Evolutionary conservation across 2,329 filamentous ascomycete genomes (phyloP).

Genomic region (Fusarium solani-melongenae): DNA sequence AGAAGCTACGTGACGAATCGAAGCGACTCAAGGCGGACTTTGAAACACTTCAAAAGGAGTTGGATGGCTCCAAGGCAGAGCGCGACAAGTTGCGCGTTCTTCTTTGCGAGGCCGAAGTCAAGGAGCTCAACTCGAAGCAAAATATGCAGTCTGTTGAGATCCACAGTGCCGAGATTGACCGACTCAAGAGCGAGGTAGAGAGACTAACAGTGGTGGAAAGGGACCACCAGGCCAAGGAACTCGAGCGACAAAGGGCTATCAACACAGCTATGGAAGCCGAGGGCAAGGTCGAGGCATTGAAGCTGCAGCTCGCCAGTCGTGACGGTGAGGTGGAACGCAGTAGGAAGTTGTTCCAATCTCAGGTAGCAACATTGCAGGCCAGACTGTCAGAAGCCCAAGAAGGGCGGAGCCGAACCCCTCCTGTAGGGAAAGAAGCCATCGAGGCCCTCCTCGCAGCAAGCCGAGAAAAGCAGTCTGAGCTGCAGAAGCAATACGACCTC

Average conservation of each 20-base stretch:
- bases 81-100: constrained; percentile 72
- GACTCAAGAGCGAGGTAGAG: constrained; percentile 68
- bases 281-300: constrained; percentile 67
- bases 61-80: constrained; percentile 69
- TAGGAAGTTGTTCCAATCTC: constrained; percentile 57
- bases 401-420: constrained; percentile 38
- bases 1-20: constrained; percentile 74
- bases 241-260: constrained; percentile 66
- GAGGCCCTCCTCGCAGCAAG: constrained; percentile 62
- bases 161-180: constrained; percentile 69
- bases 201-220: constrained; percentile 70
- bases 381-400: constrained; percentile 56
- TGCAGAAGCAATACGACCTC: constrained; percentile 63
- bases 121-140: constrained; percentile 72
- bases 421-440: constrained; percentile 51
- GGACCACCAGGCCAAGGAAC: constrained; percentile 72
- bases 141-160: constrained; percentile 72
- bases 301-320: constrained; percentile 65
- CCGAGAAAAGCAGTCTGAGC: constrained; percentile 63
- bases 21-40: constrained; percentile 72
- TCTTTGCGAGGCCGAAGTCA: constrained; percentile 75
- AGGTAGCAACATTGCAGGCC: constrained; percentile 59
- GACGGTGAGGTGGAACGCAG: constrained; percentile 59
- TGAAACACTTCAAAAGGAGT: constrained; percentile 65
- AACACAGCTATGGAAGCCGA: constrained; percentile 69